Base-by-base conservation (phyloP, 768 basidiomycete genomes). In the Leccinum obscurum region DNA sequence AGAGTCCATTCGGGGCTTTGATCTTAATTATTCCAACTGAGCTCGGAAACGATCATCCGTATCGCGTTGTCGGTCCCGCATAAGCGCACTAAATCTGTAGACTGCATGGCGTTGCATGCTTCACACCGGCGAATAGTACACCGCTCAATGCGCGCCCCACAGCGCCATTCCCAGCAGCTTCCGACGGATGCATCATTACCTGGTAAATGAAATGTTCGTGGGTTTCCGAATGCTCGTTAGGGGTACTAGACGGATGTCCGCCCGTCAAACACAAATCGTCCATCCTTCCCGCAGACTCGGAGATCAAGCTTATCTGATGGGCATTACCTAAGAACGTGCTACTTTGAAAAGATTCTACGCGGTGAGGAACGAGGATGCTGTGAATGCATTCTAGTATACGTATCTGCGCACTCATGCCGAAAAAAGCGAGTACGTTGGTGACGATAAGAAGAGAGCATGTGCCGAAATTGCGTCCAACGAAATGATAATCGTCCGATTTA, bases 401-500 rank as follows among this genome's bases (percentile, higher is more conserved):
- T 28, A 53, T 57, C 41, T 58, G 57, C 41, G 61, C 44, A 44
- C 50, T 20, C 4, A 14, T 54, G 49, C 54, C 60, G 52, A 50
- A 26, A 50, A 20, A 50, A 50, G 24, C 54, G 44, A 48, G 48
- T 54, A 61, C 50, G 46, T 57, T 50, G 54, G 41, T 54, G 57
- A 66, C 51, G 55, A 67, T 49, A 60, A 58, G 34, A 57, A 54
- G 20, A 46, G 41, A 20, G 11, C 50, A 54, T 52, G 55, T 46
- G 52, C 52, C 48, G 9, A 54, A 52, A 35, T 22, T 32, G 50
- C 20, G 52, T 32, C 28, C 46, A 35, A 56, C 44, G 37, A 32
- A 35, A 52, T 20, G 39, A 44, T 53, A 46, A 62, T 24, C 28
- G 26, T 46, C 60, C 56, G 30, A 17, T 63, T 55, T 70, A 74